A percentile compares a stretch with the other conserved stretches of the same genome.
These are phyloP conservation scores for Candida germanica DNA, from an alignment of 805 yeast species.

Conservation along the genomic window DNA sequence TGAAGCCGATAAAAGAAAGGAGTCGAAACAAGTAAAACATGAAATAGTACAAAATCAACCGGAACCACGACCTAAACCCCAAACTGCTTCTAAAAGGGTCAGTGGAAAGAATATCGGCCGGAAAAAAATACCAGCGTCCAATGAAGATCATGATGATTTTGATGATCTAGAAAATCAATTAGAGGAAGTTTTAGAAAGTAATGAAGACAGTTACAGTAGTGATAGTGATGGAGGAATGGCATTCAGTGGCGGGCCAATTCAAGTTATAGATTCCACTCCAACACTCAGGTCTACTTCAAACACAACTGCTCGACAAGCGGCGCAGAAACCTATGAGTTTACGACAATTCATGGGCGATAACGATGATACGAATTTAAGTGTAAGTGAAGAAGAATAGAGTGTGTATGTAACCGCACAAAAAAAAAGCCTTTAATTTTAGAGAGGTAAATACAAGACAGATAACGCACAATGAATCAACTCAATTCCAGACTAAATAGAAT, in stretches of 20 bases:
- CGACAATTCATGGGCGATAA: conserved; percentile 34
- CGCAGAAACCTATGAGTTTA: conserved; percentile 36
- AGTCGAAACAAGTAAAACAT: conserved; percentile 4
- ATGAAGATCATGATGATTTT: conserved; percentile 32
- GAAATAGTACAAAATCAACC: neutral
- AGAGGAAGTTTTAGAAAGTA: conserved; percentile 37
- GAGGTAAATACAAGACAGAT: too few relatives aligned
- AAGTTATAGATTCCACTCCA: conserved; percentile 5
- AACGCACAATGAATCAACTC: conserved; percentile 5
- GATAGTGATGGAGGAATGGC: conserved; percentile 9
- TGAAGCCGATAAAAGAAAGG: conserved; percentile 3
- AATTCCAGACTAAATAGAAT: neutral
- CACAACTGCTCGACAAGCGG: neutral
- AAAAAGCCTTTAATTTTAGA: too few relatives aligned
- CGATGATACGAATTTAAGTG: conserved; percentile 27
- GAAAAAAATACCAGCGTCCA: neutral
- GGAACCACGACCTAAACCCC: too few relatives aligned
- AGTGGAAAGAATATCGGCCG: neutral
- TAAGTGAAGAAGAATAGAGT: conserved; percentile 33
- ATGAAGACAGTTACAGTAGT: conserved; percentile 9
- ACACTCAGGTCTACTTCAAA: conserved; percentile 1
- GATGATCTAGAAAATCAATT: conserved; percentile 42
- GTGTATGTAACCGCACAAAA: too few relatives aligned
- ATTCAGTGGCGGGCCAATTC: conserved; percentile 10
- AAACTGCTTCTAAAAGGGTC: too few relatives aligned